Percentiles rank a stretch among this genome's conserved stretches.
Evolutionary conservation across 306 rosid genomes (phyloP).

Genomic region (Quercus suber): DNA sequence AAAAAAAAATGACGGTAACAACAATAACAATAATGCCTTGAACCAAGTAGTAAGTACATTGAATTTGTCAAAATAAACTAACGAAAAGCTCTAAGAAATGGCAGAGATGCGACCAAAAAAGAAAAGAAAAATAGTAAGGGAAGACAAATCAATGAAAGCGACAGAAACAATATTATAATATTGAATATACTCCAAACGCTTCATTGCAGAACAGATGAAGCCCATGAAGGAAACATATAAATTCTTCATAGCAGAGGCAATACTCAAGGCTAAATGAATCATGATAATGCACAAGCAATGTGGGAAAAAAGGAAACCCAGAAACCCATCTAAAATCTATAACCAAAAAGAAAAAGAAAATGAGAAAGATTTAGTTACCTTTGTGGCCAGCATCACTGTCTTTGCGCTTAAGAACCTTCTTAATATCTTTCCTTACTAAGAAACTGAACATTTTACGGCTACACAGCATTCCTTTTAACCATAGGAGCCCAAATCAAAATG

Average conservation of each 20-base stretch:
- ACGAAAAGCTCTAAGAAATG: neutral
- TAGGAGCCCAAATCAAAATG: neutral
- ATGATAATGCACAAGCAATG: neutral
- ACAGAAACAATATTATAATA: neutral
- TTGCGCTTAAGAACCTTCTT: slow-evolving; percentile 92
- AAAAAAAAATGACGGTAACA: too few species aligned
- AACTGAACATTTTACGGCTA: slow-evolving; percentile 53
- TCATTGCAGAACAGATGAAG: slow-evolving; percentile 8
- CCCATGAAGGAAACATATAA: neutral
- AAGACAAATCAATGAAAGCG: neutral
- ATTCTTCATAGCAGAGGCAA: neutral
- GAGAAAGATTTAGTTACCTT: slow-evolving; percentile 30
- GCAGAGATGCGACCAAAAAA: neutral
- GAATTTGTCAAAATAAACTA: neutral
- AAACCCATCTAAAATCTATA: neutral
- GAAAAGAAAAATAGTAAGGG: neutral
- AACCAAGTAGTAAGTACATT: neutral
- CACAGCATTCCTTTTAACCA: slow-evolving; percentile 3
- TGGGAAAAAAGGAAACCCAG: neutral
- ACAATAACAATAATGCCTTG: too few species aligned
- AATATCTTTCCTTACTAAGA: slow-evolving; percentile 63
- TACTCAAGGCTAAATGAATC: neutral
- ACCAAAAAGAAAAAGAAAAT: neutral
- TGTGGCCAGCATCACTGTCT: slow-evolving; percentile 96
- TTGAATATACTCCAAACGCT: neutral